Base-by-base conservation (phyloP, 2,329 filamentous ascomycete species). In the Iodosphaeria phyllophila region DNA sequence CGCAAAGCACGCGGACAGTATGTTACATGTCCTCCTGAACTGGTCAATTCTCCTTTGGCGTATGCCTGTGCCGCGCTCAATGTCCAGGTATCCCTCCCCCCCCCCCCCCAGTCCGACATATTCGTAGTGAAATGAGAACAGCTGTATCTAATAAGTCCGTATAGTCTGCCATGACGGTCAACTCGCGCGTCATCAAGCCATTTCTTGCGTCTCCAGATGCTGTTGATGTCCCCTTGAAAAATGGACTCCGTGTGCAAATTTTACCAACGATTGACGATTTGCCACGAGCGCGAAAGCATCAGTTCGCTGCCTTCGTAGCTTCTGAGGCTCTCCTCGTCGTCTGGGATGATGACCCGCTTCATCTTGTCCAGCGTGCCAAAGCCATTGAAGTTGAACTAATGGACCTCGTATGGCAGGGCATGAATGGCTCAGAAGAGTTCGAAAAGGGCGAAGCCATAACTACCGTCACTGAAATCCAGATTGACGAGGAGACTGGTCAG, bases 301-400 rank as follows among this genome's bases (percentile, higher is more conserved):
- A 86, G 42, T 83, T 76, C 35, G 78, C 77, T 8, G 78, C 79
- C 6, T 84, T 86, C 42, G 60, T 86, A 20, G 70, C 74, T 3
- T 66, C 64, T 0, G 71, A 78, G 32, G 66, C 67, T 4, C 54
- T 84, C 5, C 53, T 89, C 2, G 55, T 86, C 2, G 76, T 86
- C 1, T 89, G 79, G 79, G 78, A 86, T 35, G 78, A 86, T 35
- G 75, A 84, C 28, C 66, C 77, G 1, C 56, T 74, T 28, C 69
- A 80, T 39, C 53, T 86, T 6, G 57, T 83, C 5, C 52, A 65
- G 28, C 60, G 77, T 28, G 78, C 75, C 22, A 70, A 72, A 40
- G 59, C 60, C 17, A 82, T 86, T 30, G 75, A 86, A 46, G 64
- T 65, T 3, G 74, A 82, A 43, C 55, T 86, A 21, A 79, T 83